Evolutionary conservation across 2,329 filamentous ascomycete genomes (phyloP), one percentile per base, ranked within the genome.

Genomic region (Talaromyces sp.): DNA sequence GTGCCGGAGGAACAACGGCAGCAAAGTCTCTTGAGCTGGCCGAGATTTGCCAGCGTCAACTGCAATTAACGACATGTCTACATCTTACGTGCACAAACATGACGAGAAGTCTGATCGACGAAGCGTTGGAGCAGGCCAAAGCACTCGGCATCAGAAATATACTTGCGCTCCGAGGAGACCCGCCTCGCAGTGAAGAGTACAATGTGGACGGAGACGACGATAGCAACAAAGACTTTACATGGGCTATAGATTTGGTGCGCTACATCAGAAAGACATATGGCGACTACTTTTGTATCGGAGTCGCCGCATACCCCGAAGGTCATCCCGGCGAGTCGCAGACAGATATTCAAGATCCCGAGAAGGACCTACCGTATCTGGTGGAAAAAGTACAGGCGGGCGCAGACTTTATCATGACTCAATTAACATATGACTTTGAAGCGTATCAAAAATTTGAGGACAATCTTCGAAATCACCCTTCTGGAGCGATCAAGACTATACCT

Each of bases 11-110:
- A 61, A 96, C 91, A 69, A 99, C 95, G 0, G 90, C 93, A 4
- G 86, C 87, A 65, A 97, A 97, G 81, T 96, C 92, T 37, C 87
- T 99, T 66, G 93, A 97, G 78, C 85, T 99, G 68, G 95, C 95
- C 54, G 94, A 98, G 81, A 87, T 98, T 72, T 97, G 93, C 78
- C 95, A 98, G 82, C 86, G 93, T 67, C 92, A 97, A 79, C 81
- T 98, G 63, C 91, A 91, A 66, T 84, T 99, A 66, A 98, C 95
- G 48, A 99, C 95, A 67, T 97, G 95, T 77, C 83, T 99, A 69
- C 95, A 99, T 77, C 82, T 99, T 70, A 99, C 95, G 2, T 99
- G 95, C 79, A 99, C 95, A 63, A 98, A 99, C 77, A 98, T 98
- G 94, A 95, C 90, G 75, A 87, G 89, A 70, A 85, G 85, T 60